Percentiles rank a stretch among this genome's conserved stretches.
Evolutionary conservation across 352 stramenopile genomes (phyloP).

Genomic region (Phytophthora multivora): DNA sequence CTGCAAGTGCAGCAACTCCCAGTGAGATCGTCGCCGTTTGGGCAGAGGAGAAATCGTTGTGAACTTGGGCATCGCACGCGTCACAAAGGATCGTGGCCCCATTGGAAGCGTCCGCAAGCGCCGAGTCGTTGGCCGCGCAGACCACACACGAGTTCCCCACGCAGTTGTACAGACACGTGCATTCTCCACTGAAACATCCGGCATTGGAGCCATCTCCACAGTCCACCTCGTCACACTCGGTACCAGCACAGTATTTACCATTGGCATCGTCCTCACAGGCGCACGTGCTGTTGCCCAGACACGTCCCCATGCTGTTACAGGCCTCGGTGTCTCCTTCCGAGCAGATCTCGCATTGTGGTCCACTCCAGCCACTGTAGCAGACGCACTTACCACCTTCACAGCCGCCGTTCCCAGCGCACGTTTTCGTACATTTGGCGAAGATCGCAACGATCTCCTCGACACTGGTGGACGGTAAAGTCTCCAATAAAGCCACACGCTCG

Average conservation of each 20-base stretch:
- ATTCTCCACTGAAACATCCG: slow-evolving; percentile 58
- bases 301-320: slow-evolving; percentile 59
- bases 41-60: slow-evolving; percentile 23
- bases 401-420: slow-evolving; percentile 51
- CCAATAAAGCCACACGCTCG: slow-evolving; percentile 58
- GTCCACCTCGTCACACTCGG: slow-evolving; percentile 51
- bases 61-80: slow-evolving; percentile 25
- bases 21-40: neutral
- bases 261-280: slow-evolving; percentile 48
- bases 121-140: slow-evolving; percentile 47
- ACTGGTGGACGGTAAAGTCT: slow-evolving; percentile 42
- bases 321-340: slow-evolving; percentile 48
- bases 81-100: slow-evolving; percentile 51
- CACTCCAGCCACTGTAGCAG: slow-evolving; percentile 68
- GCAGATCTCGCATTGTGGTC: slow-evolving; percentile 71
- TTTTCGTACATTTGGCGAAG: slow-evolving; percentile 42
- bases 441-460: slow-evolving; percentile 46
- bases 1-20: slow-evolving; percentile 5
- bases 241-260: slow-evolving; percentile 61
- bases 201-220: slow-evolving; percentile 55
- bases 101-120: slow-evolving; percentile 29
- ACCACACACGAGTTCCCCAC: slow-evolving; percentile 45
- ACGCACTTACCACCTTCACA: slow-evolving; percentile 54
- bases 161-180: slow-evolving; percentile 64
- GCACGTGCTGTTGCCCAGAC: slow-evolving; percentile 65